Percentiles rank a stretch among this genome's conserved stretches.
phyloP scores from a whole-genome alignment of 306 rosid species.

The Dryas alaskensis region DNA sequence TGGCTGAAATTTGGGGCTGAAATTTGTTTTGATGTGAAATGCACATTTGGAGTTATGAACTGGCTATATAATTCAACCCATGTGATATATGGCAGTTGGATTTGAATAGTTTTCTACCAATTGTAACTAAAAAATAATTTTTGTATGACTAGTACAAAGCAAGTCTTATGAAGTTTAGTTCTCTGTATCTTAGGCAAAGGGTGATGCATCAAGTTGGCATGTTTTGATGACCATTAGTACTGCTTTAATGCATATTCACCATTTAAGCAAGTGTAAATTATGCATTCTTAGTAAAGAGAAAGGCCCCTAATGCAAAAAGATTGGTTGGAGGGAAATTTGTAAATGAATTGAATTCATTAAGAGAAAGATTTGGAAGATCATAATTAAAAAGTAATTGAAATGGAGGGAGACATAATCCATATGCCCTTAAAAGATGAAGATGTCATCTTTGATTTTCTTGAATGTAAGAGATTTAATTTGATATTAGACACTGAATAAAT shows the following conservation, averaged over 20 bases:
- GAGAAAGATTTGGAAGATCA: slow-evolving; percentile 46
- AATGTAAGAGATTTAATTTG: too few species aligned
- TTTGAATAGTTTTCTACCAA: too few species aligned
- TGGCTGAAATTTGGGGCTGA: too few species aligned
- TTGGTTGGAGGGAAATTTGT: slow-evolving; percentile 46
- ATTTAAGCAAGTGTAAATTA: slow-evolving; percentile 35
- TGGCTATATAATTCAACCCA: too few species aligned
- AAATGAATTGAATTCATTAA: slow-evolving; percentile 45
- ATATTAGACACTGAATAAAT: too few species aligned
- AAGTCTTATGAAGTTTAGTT: slow-evolving; percentile 20
- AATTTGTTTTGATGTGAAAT: too few species aligned
- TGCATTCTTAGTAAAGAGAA: slow-evolving; percentile 41
- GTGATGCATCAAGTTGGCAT: slow-evolving; percentile 28
- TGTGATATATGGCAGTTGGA: too few species aligned
- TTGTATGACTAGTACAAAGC: background rate
- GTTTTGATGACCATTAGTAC: slow-evolving; percentile 31
- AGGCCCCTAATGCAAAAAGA: slow-evolving; percentile 30
- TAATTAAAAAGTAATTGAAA: slow-evolving; percentile 45
- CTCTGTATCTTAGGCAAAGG: slow-evolving; percentile 7
- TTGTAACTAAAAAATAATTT: too few species aligned
- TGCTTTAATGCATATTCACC: slow-evolving; percentile 29
- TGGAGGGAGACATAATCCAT: slow-evolving; percentile 67
- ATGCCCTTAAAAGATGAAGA: slow-evolving; percentile 42
- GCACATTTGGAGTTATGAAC: too few species aligned
- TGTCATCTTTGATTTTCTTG: slow-evolving; percentile 26